These are phyloP conservation scores for Puccinia horiana DNA, from an alignment of 1,284 basidiomycete genomes.

Conservation along the genomic window DNA sequence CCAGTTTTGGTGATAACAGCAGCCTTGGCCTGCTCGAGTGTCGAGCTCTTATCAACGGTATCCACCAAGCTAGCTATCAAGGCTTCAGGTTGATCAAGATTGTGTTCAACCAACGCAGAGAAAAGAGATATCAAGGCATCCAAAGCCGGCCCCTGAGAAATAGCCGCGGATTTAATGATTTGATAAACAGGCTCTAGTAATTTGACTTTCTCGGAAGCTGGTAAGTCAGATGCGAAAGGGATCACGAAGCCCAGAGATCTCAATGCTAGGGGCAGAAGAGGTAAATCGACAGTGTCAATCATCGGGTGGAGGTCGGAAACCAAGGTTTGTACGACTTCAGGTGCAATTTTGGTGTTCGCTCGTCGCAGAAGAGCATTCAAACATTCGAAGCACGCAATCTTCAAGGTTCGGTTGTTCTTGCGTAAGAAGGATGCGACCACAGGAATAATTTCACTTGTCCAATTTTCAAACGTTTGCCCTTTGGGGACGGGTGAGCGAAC, in stretches of 20 bases:
- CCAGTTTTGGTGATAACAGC: conserved; percentile 19
- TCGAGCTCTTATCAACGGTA: conserved; percentile 28
- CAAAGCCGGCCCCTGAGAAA: conserved; percentile 46
- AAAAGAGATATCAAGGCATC: conserved; percentile 46
- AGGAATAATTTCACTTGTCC: conserved; percentile 76
- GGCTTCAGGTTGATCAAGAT: conserved; percentile 24
- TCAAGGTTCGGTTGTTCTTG: conserved; percentile 76
- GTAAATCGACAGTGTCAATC: conserved; percentile 71
- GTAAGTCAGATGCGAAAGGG: conserved; percentile 67
- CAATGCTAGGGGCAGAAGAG: conserved; percentile 74
- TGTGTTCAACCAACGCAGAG: conserved; percentile 29
- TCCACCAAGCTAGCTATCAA: conserved; percentile 26
- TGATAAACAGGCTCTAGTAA: conserved; percentile 39
- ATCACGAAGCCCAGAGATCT: conserved; percentile 72
- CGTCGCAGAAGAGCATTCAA: conserved; percentile 73
- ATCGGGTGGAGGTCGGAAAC: conserved; percentile 74
- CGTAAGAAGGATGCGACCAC: conserved; percentile 76
- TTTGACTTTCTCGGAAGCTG: conserved; percentile 68
- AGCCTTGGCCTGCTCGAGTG: conserved; percentile 41
- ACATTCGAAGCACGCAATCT: conserved; percentile 76
- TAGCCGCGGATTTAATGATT: conserved; percentile 42
- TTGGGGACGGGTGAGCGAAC: conserved; percentile 60
- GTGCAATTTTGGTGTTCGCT: conserved; percentile 70
- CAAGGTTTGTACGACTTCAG: conserved; percentile 67
- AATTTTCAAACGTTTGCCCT: conserved; percentile 65